Percentiles rank a stretch among this genome's conserved stretches.
Conservation (phyloP, 129 eudicot genomes). For the Arctium lappa region DNA sequence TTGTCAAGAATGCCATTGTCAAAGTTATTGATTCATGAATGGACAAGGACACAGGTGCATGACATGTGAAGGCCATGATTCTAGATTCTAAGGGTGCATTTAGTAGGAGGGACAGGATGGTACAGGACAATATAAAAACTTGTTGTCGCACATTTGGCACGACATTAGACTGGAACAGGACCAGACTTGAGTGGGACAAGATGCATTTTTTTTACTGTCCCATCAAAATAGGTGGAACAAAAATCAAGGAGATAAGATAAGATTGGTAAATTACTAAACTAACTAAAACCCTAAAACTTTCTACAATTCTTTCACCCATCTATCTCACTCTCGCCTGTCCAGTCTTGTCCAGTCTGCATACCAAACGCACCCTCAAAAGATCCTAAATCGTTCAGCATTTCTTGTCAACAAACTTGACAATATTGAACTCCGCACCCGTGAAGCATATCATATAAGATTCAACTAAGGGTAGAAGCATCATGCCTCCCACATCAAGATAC, state of each 20-base stretch:
- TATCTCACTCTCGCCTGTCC: too few species aligned
- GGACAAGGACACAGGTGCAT: not conserved
- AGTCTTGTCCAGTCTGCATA: too few species aligned
- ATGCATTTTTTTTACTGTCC: too few species aligned
- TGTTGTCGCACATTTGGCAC: not conserved
- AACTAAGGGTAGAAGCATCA: not conserved
- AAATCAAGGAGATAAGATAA: too few species aligned
- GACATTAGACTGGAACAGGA: not conserved
- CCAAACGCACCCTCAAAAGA: not conserved
- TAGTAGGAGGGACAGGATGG: not conserved
- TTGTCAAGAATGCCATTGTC: slow-evolving; percentile 2
- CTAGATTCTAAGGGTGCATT: not conserved
- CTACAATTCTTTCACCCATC: too few species aligned
- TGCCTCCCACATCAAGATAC: not conserved
- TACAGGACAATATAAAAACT: not conserved
- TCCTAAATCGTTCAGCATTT: not conserved
- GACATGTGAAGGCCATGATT: not conserved
- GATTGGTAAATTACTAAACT: too few species aligned
- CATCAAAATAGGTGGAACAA: not conserved
- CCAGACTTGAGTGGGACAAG: not conserved
- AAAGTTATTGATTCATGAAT: not conserved
- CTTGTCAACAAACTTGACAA: not conserved
- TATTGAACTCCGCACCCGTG: not conserved
- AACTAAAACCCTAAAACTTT: too few species aligned
- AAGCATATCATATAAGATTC: not conserved